Evolutionary conservation across 176 grass and related monocot species (phyloP), one percentile per base, ranked within the genome.

Genomic region (Hordeum marinum): DNA sequence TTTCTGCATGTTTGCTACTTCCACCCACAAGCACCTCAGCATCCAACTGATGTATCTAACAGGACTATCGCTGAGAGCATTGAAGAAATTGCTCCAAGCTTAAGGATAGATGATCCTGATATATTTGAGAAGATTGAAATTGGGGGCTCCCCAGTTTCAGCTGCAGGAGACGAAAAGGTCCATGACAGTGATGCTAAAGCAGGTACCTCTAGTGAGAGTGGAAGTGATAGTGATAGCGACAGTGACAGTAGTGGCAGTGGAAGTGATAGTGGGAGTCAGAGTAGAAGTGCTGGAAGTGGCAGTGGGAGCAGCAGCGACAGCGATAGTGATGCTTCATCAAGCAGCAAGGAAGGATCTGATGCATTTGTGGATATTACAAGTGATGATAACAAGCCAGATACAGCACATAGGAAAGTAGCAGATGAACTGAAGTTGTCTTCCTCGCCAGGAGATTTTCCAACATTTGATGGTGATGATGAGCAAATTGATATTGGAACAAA

Each of bases 311-410:
- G 92, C 85, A 96, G 89, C 21, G 90, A 96, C 63, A 99, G 97
- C 81, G 97, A 96, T 42, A 96, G 91, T 85, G 94, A 94, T 78
- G 92, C 81, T 85, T 95, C 94, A 58, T 94, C 96, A 34, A 94
- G 90, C 81, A 92, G 91, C 76, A 95, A 96, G 43, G 97, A 99
- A 88, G 97, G 80, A 70, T 95, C 92, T 88, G 94, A 99, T 79
- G 91, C 91, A 72, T 84, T 89, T 90, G 93, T 99, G 43, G 94
- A 99, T 81, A 99, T 99, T 70, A 91, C 91, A 80, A 98, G 89
- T 70, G 96, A 96, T 68, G 85, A 94, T 85, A 94, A 94, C 31
- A 90, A 90, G 83, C 70, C 84, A 80, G 80, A 87, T 78, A 85
- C 68, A 75, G 31, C 87, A 62, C 80, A 58, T 12, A 84, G 83